Evolutionary conservation across 2,329 filamentous ascomycete species (phyloP), one percentile per base, ranked within the genome.

Genomic region (Fusarium heterosporum): DNA sequence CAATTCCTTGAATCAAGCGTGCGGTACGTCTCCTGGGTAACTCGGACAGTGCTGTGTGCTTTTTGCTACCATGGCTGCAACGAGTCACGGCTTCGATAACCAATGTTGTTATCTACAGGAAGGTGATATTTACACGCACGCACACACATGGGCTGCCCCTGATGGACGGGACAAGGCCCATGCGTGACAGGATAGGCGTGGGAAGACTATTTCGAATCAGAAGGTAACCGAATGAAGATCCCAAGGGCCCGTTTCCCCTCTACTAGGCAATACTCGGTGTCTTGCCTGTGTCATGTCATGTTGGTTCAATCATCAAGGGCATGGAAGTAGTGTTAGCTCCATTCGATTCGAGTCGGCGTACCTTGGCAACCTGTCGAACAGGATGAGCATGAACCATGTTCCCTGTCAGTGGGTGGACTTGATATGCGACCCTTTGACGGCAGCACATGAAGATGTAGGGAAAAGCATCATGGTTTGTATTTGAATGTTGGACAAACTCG

Each of bases 351-450:
- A 29, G 43, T 59, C 36, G 53, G 45, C 40, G 40, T 38, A 48
- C 43, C 49, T 67, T 64, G 52, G 40, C 53, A 67, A 58, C 47
- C 47, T 67, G 55, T 64, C 43, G 32, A 52, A 17, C 40, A 59
- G 34, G 11, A 59, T 30, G 14, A 50, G 22, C 41, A 36, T 43
- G 30, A 62, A 52, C 53, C 63, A 64, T 67, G 63, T 59, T 60
- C 60, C 61, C 60, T 55, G 46, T 47, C 36, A 26, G 41, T 59
- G 59, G 26, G 41, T 59, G 59, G 61, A 30, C 47, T 64, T 56
- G 5, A 17, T 25, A 41, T 42, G 48, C 32, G 29, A 64, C 34
- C 43, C 43, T 28, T 64, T 45, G 28, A 52, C n/a, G 14, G 16
- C 16, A 36, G 34, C 16, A 36, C 34, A 36, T 36, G 34, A 13